Percentiles rank a stretch among this genome's conserved stretches.
Evolutionary conservation across 2,329 filamentous ascomycete species (phyloP).

Genomic region (Beauveria rudraprayagi): DNA sequence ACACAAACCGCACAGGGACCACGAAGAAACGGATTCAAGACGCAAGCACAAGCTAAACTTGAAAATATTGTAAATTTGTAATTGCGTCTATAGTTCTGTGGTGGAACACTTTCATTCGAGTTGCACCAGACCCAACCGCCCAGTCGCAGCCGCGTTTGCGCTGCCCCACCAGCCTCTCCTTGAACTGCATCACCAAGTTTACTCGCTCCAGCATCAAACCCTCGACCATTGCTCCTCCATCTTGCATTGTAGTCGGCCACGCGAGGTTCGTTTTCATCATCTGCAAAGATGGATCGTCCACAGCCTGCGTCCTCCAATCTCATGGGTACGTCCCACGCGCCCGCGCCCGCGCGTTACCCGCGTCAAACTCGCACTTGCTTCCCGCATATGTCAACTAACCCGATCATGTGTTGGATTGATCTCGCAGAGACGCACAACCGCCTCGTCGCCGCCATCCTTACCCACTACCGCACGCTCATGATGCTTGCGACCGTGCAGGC

Average conservation of each 20-base stretch:
- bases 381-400: too few relatives aligned
- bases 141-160: neutral
- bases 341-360: neutral
- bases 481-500: slow-evolving; percentile 36
- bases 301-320: slow-evolving; percentile 27
- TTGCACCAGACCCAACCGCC: neutral
- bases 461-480: slow-evolving; percentile 35
- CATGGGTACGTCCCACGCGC: slow-evolving; percentile 22
- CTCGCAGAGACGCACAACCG: slow-evolving; percentile 34
- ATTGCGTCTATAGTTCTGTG: neutral
- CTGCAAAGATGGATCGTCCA: slow-evolving; percentile 25
- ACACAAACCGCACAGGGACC: too few relatives aligned
- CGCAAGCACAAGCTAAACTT: too few relatives aligned
- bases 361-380: neutral
- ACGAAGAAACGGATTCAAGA: too few relatives aligned
- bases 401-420: too few relatives aligned
- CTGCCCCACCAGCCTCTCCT: neutral
- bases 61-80: neutral
- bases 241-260: neutral
- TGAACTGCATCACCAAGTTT: neutral
- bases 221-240: neutral
- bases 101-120: neutral
- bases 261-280: neutral
- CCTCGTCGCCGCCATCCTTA: slow-evolving; percentile 37
- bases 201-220: neutral